Base-by-base conservation (phyloP, 495 filamentous ascomycete species). In the Penicillium nucicola region DNA sequence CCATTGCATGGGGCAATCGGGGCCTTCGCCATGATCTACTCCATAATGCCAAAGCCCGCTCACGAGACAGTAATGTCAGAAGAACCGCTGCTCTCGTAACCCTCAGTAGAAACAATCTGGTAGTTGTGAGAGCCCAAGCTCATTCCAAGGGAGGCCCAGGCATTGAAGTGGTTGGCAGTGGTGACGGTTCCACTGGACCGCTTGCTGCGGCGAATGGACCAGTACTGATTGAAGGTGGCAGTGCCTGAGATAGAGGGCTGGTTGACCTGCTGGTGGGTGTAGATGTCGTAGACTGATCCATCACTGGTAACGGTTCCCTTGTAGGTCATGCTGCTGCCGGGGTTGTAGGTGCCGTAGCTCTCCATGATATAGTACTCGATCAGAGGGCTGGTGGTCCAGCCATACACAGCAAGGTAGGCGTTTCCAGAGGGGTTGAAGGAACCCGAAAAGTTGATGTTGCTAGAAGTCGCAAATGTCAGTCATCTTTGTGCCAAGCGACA, bases 281-380 rank as follows among this genome's bases (percentile, higher is more conserved):
- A 84, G 67, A 88, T 80, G 47, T 84, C 74, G 72, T 89, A 89
- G 9, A 70, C 80, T 35, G 68, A 64, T 44, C 84, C 85, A 66
- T 88, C 86, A 35, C 62, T 73, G 35, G 61, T 64, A 37, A 87
- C 67, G 17, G 70, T 78, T 40, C 84, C 85, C 56, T 76, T 76
- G 61, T 74, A 70, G 1, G 60, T 62, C 17, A 71, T 71, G 31
- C 65, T 69, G 23, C 65, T 67, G 23, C 64, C 66, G 2, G 81
- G 82, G 61, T 84, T 76, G 55, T 72, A 82, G 40, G 58, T 69
- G 32, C 80, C 80, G 64, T 71, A 83, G 58, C 70, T 68, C 60
- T 86, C 83, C 42, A 85, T 63, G 47, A 86, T 76, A 67, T 85
- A 85, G 68, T 84, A 85, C 53, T 87, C 83, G 48, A 84, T 72